Conservation (phyloP, 495 filamentous ascomycete genomes). For the Talaromyces proteolyticus region DNA sequence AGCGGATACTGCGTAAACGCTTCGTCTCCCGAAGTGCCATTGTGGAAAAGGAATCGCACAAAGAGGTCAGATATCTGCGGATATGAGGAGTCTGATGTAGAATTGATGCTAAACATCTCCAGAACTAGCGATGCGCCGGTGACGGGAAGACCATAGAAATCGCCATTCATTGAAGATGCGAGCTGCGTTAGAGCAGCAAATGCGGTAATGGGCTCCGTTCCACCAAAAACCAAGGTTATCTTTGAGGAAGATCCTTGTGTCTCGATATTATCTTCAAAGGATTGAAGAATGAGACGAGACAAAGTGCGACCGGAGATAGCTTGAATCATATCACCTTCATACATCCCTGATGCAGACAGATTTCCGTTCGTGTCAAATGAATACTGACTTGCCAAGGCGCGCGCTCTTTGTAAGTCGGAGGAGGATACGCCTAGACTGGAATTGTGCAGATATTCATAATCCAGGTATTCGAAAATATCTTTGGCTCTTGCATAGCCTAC, state of each 20-base stretch:
- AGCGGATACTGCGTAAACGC: conserved; percentile 54
- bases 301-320: conserved; percentile 63
- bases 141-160: conserved; percentile 66
- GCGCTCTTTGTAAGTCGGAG: conserved; percentile 49
- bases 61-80: conserved; percentile 52
- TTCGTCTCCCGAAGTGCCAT: conserved; percentile 40
- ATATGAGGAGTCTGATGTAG: conserved; percentile 32
- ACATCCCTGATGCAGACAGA: conserved; percentile 30
- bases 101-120: conserved; percentile 65
- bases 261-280: conserved; percentile 46
- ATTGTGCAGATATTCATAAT: conserved; percentile 72
- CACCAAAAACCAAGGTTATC: conserved; percentile 63
- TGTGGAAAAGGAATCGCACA: conserved; percentile 73
- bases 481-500: conserved; percentile 52
- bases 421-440: conserved; percentile 47
- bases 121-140: conserved; percentile 65
- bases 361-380: conserved; percentile 63
- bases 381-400: conserved; percentile 59
- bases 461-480: conserved; percentile 65
- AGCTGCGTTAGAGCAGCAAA: conserved; percentile 69
- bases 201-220: conserved; percentile 64
- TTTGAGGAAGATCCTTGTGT: conserved; percentile 35
- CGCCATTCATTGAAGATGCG: conserved; percentile 34
- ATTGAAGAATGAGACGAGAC: conserved; percentile 52
- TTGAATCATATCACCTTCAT: conserved; percentile 45